These are phyloP conservation scores for sweet orange (Citrus sinensis) DNA, from an alignment of 345 rosid genomes.

Conservation along the genomic window DNA sequence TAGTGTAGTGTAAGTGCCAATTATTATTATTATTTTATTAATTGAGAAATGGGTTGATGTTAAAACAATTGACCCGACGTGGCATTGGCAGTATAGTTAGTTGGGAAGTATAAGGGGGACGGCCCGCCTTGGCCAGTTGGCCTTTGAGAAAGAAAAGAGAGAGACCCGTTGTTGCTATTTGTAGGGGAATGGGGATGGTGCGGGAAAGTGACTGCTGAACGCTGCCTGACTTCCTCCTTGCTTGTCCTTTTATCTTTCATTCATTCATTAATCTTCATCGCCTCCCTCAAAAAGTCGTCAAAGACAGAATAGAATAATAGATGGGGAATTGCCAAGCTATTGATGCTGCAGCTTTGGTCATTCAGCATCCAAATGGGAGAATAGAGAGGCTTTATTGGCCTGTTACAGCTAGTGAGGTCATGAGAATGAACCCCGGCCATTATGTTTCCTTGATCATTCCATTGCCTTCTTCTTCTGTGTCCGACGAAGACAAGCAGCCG, in stretches of 20 bases:
- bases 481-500: constrained; percentile 8
- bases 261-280: constrained; percentile 2
- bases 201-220: constrained; percentile 50
- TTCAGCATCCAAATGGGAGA: constrained; percentile 86
- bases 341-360: constrained; percentile 90
- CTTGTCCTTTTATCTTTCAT: not conserved
- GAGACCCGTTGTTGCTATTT: constrained; percentile 15
- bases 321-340: constrained; percentile 99
- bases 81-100: constrained; percentile 10
- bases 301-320: not conserved
- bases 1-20: not conserved
- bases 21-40: not conserved
- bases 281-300: not conserved
- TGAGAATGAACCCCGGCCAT: constrained; percentile 86
- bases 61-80: constrained; percentile 10
- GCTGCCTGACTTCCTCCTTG: constrained; percentile 17
- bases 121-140: constrained; percentile 15
- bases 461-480: constrained; percentile 51
- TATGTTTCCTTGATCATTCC: constrained; percentile 94
- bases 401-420: constrained; percentile 63
- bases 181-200: constrained; percentile 22
- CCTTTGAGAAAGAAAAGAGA: too few species aligned
- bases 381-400: constrained; percentile 81
- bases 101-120: constrained; percentile 21
- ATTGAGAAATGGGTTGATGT: constrained; percentile 7